phyloP scores from a whole-genome alignment of 2,329 filamentous ascomycete genomes.

The Aspergillus unguis region DNA sequence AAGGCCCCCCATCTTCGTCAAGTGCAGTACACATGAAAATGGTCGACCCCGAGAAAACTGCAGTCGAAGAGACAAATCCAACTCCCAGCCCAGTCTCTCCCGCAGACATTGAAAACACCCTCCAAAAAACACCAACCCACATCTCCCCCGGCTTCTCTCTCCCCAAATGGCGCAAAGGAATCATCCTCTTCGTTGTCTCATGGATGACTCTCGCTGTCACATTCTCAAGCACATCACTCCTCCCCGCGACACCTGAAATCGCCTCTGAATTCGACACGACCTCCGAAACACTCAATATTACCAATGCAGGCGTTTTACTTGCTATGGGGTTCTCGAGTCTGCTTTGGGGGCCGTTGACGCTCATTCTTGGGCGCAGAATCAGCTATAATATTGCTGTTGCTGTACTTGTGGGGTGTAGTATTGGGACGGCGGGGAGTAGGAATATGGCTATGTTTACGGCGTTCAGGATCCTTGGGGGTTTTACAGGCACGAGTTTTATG shows the following conservation, averaged over 20 bases:
- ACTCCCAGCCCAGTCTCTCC: neutral
- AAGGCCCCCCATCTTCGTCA: neutral
- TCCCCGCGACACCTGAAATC: slow-evolving; percentile 42
- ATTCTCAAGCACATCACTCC: slow-evolving; percentile 43
- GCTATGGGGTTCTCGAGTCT: slow-evolving; percentile 40
- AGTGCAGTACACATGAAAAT: neutral
- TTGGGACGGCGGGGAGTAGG: slow-evolving; percentile 30
- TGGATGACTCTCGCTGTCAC: slow-evolving; percentile 43
- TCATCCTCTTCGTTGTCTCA: slow-evolving; percentile 42
- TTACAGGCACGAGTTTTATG: slow-evolving; percentile 41
- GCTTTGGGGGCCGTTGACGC: slow-evolving; percentile 34
- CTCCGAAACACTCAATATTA: slow-evolving; percentile 33
- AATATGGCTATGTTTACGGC: slow-evolving; percentile 36
- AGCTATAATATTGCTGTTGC: slow-evolving; percentile 36
- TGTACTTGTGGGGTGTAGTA: slow-evolving; percentile 31
- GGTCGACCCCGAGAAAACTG: neutral
- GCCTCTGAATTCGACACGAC: slow-evolving; percentile 37
- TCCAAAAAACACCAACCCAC: slow-evolving; percentile 12
- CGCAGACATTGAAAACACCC: neutral
- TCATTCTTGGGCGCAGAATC: slow-evolving; percentile 28
- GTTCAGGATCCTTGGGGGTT: slow-evolving; percentile 34
- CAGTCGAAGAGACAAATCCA: neutral
- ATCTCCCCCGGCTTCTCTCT: slow-evolving; percentile 21
- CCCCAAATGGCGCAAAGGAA: slow-evolving; percentile 38
- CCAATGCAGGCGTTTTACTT: slow-evolving; percentile 37